These are phyloP conservation scores for Colletotrichum musicola DNA, from an alignment of 2,329 filamentous ascomycete genomes.

Conservation along the genomic window DNA sequence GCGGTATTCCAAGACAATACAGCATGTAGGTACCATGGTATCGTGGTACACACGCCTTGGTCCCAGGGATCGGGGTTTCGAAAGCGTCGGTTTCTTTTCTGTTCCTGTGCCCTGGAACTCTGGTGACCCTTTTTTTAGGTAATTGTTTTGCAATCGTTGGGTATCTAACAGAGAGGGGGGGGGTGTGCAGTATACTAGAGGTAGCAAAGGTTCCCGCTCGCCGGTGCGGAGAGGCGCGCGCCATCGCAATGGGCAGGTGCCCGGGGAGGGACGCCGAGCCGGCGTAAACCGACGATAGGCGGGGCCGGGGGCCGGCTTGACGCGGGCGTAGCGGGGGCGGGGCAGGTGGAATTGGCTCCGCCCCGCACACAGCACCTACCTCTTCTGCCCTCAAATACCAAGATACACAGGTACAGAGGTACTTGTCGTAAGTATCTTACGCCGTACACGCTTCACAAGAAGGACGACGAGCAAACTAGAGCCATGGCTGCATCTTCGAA, in stretches of 20 bases:
- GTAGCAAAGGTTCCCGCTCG: background rate
- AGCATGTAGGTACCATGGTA: too few relatives aligned
- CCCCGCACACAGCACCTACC: background rate
- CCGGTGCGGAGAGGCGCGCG: background rate
- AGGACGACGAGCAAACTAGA: too few relatives aligned
- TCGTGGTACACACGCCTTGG: too few relatives aligned
- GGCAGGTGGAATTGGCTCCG: background rate
- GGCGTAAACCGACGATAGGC: slow-evolving; percentile 38
- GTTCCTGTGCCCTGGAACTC: slow-evolving; percentile 12
- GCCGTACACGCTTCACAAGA: too few relatives aligned
- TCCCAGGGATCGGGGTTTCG: slow-evolving; percentile 1
- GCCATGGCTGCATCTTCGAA: background rate
- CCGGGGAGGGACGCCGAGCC: slow-evolving; percentile 23
- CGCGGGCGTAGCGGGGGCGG: slow-evolving; percentile 14
- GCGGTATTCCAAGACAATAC: too few relatives aligned
- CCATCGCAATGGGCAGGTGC: slow-evolving; percentile 28
- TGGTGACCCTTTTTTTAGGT: slow-evolving; percentile 30
- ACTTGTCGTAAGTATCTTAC: too few relatives aligned
- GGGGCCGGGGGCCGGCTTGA: slow-evolving; percentile 30
- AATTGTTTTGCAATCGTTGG: slow-evolving; percentile 19
- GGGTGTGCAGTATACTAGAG: background rate
- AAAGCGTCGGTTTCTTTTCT: background rate
- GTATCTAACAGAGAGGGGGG: background rate
- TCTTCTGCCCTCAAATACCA: background rate
- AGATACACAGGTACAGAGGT: too few relatives aligned